Evolutionary conservation across 139 green algal species (phyloP), one percentile per base, ranked within the genome.

Genomic region (Chlamydomonas sp.): DNA sequence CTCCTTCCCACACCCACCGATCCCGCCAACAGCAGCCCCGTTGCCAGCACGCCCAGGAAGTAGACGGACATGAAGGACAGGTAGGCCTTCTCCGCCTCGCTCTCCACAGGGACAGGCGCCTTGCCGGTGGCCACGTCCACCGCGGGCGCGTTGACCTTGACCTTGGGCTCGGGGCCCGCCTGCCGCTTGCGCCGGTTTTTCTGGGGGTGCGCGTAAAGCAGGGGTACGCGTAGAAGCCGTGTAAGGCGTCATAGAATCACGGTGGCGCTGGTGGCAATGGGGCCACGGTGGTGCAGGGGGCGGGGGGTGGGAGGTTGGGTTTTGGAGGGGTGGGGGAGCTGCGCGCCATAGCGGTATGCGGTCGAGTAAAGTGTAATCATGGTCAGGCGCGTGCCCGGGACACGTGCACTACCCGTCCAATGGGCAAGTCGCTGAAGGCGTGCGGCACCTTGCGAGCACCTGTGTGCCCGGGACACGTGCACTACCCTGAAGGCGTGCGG

Each of bases 91-190:
- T 93, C 91, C 31, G 73, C 78, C 88, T 91, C 85, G 15, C 76
- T 75, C 57, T 79, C 73, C 15, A 77, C n/a, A 12, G 85, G 80
- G 15, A 66, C 59, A 5, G 91, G 85, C 2, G 91, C 63, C 79
- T 91, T 89, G 83, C 91, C 91, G 4, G 91, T 91, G n/a, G 84
- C 91, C 74, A 87, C 83, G 62, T 91, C 88, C 72, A 93, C 91
- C 7, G 85, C 88, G 14, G 91, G 88, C 31, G 91, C 89, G 18
- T 88, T 76, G 3, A 93, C 91, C 85, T 92, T 91, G 4, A 93
- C 91, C 67, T 91, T 86, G 59, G 91, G 20, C 91, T 93, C 85
- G 20, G 89, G 18, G 12, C 71, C 68, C 77, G 31, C 31, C 49
- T 72, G 80, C 16, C 78, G 79, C 64, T 72, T 87, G 18, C 82